A percentile compares a stretch with the other conserved stretches of the same genome.
These are phyloP conservation scores for Calocera viscosa DNA, from an alignment of 768 basidiomycete genomes.

Conservation along the genomic window DNA sequence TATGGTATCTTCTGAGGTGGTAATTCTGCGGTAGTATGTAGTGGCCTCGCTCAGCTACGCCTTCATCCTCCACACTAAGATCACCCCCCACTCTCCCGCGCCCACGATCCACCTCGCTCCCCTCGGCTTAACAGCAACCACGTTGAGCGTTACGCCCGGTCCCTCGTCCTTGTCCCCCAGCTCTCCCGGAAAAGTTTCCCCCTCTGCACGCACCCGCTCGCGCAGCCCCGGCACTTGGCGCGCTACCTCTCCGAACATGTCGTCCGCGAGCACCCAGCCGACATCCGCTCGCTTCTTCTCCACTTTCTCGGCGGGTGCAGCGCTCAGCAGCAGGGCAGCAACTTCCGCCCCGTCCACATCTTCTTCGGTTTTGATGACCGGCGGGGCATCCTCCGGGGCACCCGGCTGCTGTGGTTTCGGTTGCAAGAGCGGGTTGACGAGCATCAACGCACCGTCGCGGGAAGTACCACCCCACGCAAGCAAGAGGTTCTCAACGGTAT, in stretches of 20 bases:
- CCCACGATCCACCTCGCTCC: not conserved
- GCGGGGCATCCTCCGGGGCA: not conserved
- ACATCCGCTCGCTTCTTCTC: not conserved
- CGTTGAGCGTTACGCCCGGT: not conserved
- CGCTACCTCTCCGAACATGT: not conserved
- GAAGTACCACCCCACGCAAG: not conserved
- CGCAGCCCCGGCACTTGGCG: not conserved
- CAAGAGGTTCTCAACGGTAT: not conserved
- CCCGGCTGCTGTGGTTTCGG: not conserved
- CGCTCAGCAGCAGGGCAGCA: not conserved
- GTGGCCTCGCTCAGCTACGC: not conserved
- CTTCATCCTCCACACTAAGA: constrained; percentile 6
- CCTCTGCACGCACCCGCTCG: not conserved
- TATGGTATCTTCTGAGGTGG: not conserved
- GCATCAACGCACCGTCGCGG: not conserved
- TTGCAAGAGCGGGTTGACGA: not conserved
- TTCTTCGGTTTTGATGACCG: not conserved
- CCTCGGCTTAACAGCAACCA: not conserved
- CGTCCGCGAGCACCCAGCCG: not conserved
- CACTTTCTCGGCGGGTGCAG: not conserved
- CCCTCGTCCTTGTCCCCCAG: not conserved
- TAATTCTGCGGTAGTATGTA: not conserved
- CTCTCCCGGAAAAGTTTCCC: not conserved
- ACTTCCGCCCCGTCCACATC: not conserved
- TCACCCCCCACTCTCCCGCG: not conserved